phyloP scores from a whole-genome alignment of 768 basidiomycete species.

The Boletus subparvulus region DNA sequence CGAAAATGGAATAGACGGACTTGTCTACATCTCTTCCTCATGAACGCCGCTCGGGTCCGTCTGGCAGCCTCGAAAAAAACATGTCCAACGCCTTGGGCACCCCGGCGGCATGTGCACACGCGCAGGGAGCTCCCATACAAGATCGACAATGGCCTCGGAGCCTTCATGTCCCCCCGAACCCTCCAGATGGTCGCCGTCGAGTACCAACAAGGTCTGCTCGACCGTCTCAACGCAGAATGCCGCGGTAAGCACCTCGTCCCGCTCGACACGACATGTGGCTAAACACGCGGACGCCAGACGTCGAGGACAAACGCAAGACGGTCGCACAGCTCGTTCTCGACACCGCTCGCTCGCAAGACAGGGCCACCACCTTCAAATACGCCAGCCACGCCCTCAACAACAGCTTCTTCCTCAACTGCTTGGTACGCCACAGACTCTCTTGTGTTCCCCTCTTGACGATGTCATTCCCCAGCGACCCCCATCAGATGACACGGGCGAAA shows the following conservation, averaged over 20 bases:
- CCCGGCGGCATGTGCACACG: constrained; percentile 46
- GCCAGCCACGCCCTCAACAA: constrained; percentile 93
- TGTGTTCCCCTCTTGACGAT: no score
- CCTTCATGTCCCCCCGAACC: constrained; percentile 74
- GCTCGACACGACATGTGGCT: not conserved
- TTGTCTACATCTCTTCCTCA: constrained; percentile 5
- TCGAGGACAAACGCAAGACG: constrained; percentile 51
- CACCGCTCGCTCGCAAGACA: constrained; percentile 55
- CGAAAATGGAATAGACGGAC: constrained; percentile 9
- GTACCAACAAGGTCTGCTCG: constrained; percentile 82
- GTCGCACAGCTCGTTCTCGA: constrained; percentile 74
- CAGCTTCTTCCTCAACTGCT: constrained; percentile 84
- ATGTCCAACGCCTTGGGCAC: constrained; percentile 16
- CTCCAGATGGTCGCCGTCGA: constrained; percentile 73
- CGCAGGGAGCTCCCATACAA: constrained; percentile 61
- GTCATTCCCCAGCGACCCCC: constrained; percentile 33
- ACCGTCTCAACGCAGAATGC: constrained; percentile 73
- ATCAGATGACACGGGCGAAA: constrained; percentile 22
- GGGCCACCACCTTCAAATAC: constrained; percentile 82
- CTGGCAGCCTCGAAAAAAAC: constrained; percentile 10
- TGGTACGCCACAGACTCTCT: constrained; percentile 53
- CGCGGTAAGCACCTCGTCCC: constrained; percentile 49
- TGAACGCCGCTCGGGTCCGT: constrained; percentile 23
- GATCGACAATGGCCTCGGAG: constrained; percentile 68
- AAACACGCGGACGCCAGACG: constrained; percentile 39